Evolutionary conservation across 2,329 filamentous ascomycete genomes (phyloP).

Genomic region (Beauveria sp.): DNA sequence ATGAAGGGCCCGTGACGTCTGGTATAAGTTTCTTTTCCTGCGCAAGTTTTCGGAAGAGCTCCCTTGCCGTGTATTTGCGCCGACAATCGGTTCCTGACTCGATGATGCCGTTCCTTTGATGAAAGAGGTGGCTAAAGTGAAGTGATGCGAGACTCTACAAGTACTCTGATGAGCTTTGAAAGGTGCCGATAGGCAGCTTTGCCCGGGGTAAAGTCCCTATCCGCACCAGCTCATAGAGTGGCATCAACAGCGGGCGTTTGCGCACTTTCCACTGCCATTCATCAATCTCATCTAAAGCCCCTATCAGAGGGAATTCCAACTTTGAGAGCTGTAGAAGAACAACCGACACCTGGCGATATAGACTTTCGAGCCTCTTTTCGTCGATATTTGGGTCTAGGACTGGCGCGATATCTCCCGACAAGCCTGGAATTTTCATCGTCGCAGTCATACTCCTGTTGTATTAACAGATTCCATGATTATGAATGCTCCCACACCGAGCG

Average conservation of each 20-base stretch:
- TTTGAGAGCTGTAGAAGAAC: background rate
- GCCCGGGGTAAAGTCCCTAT: background rate
- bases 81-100: background rate
- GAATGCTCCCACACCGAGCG: slow-evolving; percentile 11
- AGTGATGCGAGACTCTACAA: background rate
- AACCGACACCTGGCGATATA: slow-evolving; percentile 7
- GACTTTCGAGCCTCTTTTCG: slow-evolving; percentile 5
- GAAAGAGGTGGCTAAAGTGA: background rate
- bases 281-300: background rate
- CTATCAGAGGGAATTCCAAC: background rate
- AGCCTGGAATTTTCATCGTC: slow-evolving; percentile 9
- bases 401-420: background rate
- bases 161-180: background rate
- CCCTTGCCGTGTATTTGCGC: background rate
- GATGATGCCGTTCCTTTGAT: background rate
- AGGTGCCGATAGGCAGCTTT: background rate
- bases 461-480: slow-evolving; percentile 14
- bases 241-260: background rate
- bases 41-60: background rate
- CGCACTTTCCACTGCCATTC: background rate
- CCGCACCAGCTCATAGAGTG: background rate
- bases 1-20: background rate
- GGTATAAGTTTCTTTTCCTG: background rate
- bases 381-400: slow-evolving; percentile 10
- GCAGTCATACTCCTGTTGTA: background rate